Conservation (phyloP, 306 rosid genomes). For the Rosa persica region DNA sequence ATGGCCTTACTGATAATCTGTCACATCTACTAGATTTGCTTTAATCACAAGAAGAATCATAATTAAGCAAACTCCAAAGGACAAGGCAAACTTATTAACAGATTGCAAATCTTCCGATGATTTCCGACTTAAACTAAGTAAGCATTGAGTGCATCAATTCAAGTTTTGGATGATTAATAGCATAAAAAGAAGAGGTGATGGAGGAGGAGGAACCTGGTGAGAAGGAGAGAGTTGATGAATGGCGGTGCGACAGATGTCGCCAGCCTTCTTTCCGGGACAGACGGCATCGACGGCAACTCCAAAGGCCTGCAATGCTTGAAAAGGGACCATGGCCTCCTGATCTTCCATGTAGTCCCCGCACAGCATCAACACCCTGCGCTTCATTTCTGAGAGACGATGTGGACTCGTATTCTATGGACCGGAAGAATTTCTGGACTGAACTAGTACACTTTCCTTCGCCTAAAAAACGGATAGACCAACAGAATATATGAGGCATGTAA, state of each 20-base stretch:
- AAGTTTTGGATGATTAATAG: no score
- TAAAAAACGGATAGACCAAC: no score
- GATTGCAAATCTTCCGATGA: no score
- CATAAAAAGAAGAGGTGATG: background rate
- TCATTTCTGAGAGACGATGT: background rate
- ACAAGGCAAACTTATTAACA: no score
- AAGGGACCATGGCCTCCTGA: conserved; percentile 79
- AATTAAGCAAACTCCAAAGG: no score
- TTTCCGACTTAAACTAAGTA: no score
- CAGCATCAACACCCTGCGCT: conserved; percentile 57
- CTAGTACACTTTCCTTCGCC: no score
- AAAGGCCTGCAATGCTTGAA: conserved; percentile 78
- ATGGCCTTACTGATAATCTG: background rate
- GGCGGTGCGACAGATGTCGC: conserved; percentile 76
- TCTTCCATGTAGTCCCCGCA: conserved; percentile 97
- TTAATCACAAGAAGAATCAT: background rate
- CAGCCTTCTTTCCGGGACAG: conserved; percentile 80
- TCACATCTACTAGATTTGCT: background rate
- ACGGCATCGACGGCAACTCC: conserved; percentile 77
- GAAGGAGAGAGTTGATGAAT: conserved; percentile 34
- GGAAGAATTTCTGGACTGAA: no score
- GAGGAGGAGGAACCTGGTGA: conserved; percentile 51
- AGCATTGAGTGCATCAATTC: no score
- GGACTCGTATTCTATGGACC: no score
- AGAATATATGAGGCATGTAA: no score